Base-by-base conservation (phyloP, 179 eudicot species). In the Silene noctiflora region DNA sequence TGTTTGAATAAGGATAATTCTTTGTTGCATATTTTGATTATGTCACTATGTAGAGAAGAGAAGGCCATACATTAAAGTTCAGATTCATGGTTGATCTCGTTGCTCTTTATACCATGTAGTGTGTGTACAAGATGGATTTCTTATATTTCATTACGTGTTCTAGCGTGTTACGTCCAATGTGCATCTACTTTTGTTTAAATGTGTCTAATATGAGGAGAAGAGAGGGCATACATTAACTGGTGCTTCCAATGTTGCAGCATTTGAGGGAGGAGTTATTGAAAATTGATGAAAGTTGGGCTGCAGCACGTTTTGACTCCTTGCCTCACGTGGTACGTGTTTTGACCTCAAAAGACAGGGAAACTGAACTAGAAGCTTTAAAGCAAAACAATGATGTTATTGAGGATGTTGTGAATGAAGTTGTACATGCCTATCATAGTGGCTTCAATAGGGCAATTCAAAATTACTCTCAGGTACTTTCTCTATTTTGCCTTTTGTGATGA, bases 371-470 rank as follows among this genome's bases (percentile, higher is more conserved):
- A 63, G 64, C 82, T 75, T 77, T 96, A 73, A 96, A 91, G 89
- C 97, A 89, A 69, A 93, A 96, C 82, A 96, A 96, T 80, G 96
- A 96, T 77, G 80, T 89, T 71, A 80, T 96, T 67, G 99, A 96
- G 85, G 98, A 96, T 79, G 98, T 93, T 81, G 99, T 96, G 73
- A 91, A 96, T 75, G 99, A 94, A 89, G 97, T 96, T 75, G 99
- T 96, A 51, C 99, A 96, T 82, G 96, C 97, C 68, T 96, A 91
- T 81, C 99, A 96, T 71, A 79, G 93, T 80, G 99, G 99, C 83
- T 96, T 96, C 81, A 96, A 96, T 80, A 93, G 91, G 85, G 99
- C 99, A 27, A 96, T 96, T 81, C 99, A 96, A 86, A 96, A 96
- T 82, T 96, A 96, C 84, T 96, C 99, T 35, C 99, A 96, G 98